Base-by-base conservation (phyloP, 805 yeast species). In the Starmerella floris region DNA sequence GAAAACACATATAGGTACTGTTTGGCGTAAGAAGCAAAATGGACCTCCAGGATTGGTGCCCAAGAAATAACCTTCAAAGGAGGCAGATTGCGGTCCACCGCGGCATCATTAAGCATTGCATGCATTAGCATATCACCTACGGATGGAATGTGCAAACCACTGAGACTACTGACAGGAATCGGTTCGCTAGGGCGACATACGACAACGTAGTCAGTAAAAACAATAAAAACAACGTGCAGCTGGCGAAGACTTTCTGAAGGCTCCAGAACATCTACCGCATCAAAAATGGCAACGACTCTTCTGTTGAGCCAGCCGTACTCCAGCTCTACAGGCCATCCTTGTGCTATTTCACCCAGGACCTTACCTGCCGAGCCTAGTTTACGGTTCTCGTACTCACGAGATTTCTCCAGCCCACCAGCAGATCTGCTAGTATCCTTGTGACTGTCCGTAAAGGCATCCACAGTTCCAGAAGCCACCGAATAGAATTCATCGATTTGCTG, bases 301-400 rank as follows among this genome's bases (percentile, higher is more conserved):
- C 97, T 68, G 30, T 79, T 73, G 23, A 84, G 58, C 96, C 95
- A 87, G 19, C 94, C 94, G 56, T 77, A 79, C 49, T 83, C 94
- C 21, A 88, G 65, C 50, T 79, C 87, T 0, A 73, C 62, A 0
- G 97, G 97, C 96, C 96, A 87, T 11, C 74, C 76, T 15, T 74
- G 68, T 3, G 95, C 94, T 17, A 85, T 60, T 52, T 85, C 95
- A 0, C 93, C 78, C 39, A 88, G 63, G 3, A 88, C 69, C 58
- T 84, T 85, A 0, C 96, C 96, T 11, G 45, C 38, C 13, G 43
- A 30, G 13, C 42, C 41, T 5, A 38, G 41, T 26, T 31, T 25
- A 4, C 15, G 25, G 26, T 33, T 16, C 8, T 21, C 36, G 17
- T 22, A 20, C 17, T 21, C 17, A 5, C 6, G 17, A 9, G 17